These are phyloP conservation scores for Tolypocladium tundrense DNA, from an alignment of 2,329 filamentous ascomycete species.

Conservation along the genomic window DNA sequence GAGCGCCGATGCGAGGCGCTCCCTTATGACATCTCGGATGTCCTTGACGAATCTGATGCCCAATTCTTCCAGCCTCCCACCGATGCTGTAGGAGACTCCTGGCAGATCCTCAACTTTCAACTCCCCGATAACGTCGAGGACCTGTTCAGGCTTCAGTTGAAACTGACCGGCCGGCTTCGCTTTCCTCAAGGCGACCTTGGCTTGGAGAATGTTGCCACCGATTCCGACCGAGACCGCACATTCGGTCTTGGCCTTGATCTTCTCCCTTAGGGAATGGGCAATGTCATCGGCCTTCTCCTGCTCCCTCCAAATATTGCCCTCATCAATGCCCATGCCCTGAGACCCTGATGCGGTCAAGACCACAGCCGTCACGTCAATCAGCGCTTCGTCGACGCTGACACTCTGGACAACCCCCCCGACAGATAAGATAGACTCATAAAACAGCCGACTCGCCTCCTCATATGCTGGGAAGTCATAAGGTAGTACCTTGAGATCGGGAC, in stretches of 20 bases:
- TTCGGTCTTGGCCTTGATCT: conserved; percentile 63
- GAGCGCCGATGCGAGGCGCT: conserved; percentile 60
- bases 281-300: conserved; percentile 69
- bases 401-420: conserved; percentile 83
- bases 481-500: conserved; percentile 77
- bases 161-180: conserved; percentile 93
- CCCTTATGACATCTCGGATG: conserved; percentile 65
- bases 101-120: conserved; percentile 75
- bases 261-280: conserved; percentile 50
- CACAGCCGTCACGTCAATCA: conserved; percentile 69
- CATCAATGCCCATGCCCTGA: conserved; percentile 50
- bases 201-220: conserved; percentile 79
- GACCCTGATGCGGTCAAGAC: conserved; percentile 58
- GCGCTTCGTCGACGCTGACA: conserved; percentile 91
- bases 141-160: conserved; percentile 73
- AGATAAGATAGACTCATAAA: conserved; percentile 75
- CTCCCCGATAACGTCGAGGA: conserved; percentile 65
- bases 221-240: conserved; percentile 91
- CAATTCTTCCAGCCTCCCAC: conserved; percentile 78
- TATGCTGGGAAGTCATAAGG: conserved; percentile 94
- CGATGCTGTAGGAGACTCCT: conserved; percentile 85
- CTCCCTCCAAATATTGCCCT: conserved; percentile 65
- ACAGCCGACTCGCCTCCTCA: conserved; percentile 78
- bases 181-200: conserved; percentile 80
- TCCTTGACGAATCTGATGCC: conserved; percentile 77